Evolutionary conservation across 768 basidiomycete species (phyloP).

Genomic region (Epithele typhae): DNA sequence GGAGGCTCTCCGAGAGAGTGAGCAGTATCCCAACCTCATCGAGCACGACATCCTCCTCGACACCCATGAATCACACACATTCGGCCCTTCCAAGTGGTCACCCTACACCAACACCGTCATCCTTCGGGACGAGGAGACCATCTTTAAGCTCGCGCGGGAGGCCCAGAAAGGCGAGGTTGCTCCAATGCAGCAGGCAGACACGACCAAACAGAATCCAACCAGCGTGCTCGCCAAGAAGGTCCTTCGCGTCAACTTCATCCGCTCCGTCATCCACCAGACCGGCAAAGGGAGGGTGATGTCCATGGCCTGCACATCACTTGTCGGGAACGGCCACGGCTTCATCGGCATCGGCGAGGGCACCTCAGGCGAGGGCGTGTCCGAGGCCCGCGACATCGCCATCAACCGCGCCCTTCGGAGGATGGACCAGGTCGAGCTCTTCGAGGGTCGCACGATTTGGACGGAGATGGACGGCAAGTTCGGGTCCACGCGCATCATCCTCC

Average conservation of each 20-base stretch:
- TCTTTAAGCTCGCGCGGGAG: conserved; percentile 41
- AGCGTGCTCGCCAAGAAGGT: conserved; percentile 27
- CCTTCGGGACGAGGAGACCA: conserved; percentile 67
- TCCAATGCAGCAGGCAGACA: no score
- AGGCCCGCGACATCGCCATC: conserved; percentile 56
- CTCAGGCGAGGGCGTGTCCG: conserved; percentile 47
- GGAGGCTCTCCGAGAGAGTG: conserved; percentile 3
- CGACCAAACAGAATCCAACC: no score
- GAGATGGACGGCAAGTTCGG: conserved; percentile 84
- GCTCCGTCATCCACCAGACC: conserved; percentile 82
- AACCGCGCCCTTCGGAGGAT: conserved; percentile 76
- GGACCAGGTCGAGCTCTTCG: conserved; percentile 94
- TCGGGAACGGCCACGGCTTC: conserved; percentile 80
- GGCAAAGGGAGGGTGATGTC: conserved; percentile 86
- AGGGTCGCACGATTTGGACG: conserved; percentile 92
- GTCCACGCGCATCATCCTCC: conserved; percentile 71
- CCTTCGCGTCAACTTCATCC: conserved; percentile 40
- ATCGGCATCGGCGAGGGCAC: conserved; percentile 84
- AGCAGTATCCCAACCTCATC: conserved; percentile 56
- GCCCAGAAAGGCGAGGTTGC: conserved; percentile 27
- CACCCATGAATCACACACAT: conserved; percentile 47
- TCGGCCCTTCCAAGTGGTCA: conserved; percentile 47
- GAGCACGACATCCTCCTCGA: conserved; percentile 58
- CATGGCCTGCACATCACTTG: conserved; percentile 58
- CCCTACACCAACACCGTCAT: conserved; percentile 60